These are phyloP conservation scores for Parsonsia alboflavescens DNA, from an alignment of 257 asterid species.

Conservation along the genomic window DNA sequence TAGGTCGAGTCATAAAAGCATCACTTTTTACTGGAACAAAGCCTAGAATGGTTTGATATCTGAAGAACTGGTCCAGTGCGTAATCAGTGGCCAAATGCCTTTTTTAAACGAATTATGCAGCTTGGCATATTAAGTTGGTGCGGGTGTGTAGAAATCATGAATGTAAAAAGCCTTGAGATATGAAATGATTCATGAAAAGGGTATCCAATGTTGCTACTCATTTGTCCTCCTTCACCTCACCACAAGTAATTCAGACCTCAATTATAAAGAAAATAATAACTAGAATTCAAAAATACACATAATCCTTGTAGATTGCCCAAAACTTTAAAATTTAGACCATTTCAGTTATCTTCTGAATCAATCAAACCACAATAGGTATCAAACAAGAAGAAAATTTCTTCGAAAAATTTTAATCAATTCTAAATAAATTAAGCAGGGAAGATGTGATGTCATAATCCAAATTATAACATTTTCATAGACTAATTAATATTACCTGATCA, in stretches of 20 bases:
- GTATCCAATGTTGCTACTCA: constrained; percentile 16
- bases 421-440: background rate
- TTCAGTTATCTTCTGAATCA: background rate
- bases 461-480: background rate
- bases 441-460: background rate
- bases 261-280: background rate
- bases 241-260: background rate
- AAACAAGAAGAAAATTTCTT: background rate
- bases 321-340: background rate
- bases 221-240: background rate
- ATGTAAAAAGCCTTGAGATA: background rate
- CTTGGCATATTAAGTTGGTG: background rate
- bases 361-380: background rate
- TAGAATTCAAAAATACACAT: background rate
- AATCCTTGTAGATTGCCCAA: background rate
- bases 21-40: too few relatives aligned
- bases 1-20: too few relatives aligned
- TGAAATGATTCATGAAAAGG: background rate
- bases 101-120: background rate
- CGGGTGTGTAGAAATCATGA: background rate
- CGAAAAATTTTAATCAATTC: background rate
- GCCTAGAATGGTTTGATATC: too few relatives aligned
- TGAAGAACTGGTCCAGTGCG: too few relatives aligned
- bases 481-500: constrained; percentile 34
- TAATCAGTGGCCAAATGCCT: background rate